Evolutionary conservation across 768 basidiomycete species (phyloP).

Genomic region (Suillus bovinus): DNA sequence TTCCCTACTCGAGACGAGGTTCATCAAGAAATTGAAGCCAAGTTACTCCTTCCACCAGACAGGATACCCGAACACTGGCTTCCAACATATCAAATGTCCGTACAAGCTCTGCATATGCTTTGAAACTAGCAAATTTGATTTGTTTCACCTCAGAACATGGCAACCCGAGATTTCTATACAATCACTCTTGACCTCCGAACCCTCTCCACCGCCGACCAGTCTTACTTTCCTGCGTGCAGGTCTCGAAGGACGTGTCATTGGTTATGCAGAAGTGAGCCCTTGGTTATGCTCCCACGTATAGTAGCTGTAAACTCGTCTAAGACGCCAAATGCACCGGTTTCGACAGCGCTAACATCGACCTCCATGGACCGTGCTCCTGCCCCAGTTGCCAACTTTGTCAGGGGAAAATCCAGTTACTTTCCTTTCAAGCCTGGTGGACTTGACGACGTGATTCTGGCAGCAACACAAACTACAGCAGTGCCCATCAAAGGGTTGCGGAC

Average conservation of each 20-base stretch:
- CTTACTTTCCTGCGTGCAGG: conserved; percentile 76
- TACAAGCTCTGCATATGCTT: conserved; percentile 10
- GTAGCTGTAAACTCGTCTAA: conserved; percentile 27
- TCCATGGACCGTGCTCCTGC: conserved; percentile 85
- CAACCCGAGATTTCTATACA: conserved; percentile 60
- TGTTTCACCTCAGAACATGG: conserved; percentile 60
- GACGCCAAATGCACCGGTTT: conserved; percentile 54
- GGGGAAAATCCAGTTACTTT: conserved; percentile 90
- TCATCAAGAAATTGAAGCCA: conserved; percentile 70
- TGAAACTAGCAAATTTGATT: conserved; percentile 15
- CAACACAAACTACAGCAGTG: conserved; percentile 38
- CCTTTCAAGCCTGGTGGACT: conserved; percentile 96
- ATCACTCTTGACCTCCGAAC: conserved; percentile 60
- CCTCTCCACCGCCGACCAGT: conserved; percentile 73
- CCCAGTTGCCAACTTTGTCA: conserved; percentile 76
- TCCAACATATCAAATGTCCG: conserved; percentile 82
- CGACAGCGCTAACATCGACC: conserved; percentile 80
- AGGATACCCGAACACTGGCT: conserved; percentile 72
- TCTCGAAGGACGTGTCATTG: conserved; percentile 75
- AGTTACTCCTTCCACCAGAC: conserved; percentile 68
- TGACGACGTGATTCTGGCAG: conserved; percentile 53
- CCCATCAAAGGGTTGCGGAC: conserved; percentile 50
- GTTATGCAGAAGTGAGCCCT: conserved; percentile 74
- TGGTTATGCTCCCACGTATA: conserved; percentile 6
- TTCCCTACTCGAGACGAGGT: conserved; percentile 62